These are phyloP conservation scores for Houttuynia cordata DNA, from an alignment of 164 flowering plant genomes.

Conservation along the genomic window DNA sequence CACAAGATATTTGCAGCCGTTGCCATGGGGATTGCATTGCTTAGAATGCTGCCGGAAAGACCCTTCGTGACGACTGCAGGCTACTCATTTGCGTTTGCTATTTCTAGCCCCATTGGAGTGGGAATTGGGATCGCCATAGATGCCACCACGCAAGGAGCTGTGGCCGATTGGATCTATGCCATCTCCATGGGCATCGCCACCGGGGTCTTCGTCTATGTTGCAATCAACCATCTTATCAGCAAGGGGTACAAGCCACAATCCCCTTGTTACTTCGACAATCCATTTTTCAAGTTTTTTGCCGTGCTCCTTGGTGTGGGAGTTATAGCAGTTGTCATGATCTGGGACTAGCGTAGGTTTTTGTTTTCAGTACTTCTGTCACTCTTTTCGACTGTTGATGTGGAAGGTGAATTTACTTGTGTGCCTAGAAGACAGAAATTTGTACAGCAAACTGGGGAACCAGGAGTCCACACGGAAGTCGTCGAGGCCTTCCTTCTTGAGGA, in stretches of 20 bases:
- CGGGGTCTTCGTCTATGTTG: conserved; percentile 76
- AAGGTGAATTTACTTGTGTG: too few species aligned
- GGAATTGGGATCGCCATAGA: conserved; percentile 72
- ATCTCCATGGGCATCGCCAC: conserved; percentile 73
- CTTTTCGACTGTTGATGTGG: too few species aligned
- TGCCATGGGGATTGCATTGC: conserved; percentile 83
- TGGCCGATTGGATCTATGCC: conserved; percentile 71
- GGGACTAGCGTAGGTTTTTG: conserved; percentile 29
- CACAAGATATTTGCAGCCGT: conserved; percentile 85
- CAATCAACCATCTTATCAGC: conserved; percentile 68
- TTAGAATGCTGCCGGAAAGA: conserved; percentile 58
- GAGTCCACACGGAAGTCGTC: too few species aligned
- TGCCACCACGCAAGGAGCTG: conserved; percentile 50
- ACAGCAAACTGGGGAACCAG: too few species aligned
- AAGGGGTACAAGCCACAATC: conserved; percentile 55
- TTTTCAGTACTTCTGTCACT: not conserved
- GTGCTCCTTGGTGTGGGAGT: conserved; percentile 57
- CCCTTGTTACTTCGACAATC: conserved; percentile 33
- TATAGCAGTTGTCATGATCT: conserved; percentile 75
- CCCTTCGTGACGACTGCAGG: conserved; percentile 36
- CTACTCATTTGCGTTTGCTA: conserved; percentile 72
- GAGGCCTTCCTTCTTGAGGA: too few species aligned
- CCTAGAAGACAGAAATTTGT: too few species aligned
- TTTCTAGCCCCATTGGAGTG: conserved; percentile 78
- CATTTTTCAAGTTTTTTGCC: conserved; percentile 49